phyloP scores from a whole-genome alignment of 2,329 filamentous ascomycete genomes.

The Kalmusia sp. region DNA sequence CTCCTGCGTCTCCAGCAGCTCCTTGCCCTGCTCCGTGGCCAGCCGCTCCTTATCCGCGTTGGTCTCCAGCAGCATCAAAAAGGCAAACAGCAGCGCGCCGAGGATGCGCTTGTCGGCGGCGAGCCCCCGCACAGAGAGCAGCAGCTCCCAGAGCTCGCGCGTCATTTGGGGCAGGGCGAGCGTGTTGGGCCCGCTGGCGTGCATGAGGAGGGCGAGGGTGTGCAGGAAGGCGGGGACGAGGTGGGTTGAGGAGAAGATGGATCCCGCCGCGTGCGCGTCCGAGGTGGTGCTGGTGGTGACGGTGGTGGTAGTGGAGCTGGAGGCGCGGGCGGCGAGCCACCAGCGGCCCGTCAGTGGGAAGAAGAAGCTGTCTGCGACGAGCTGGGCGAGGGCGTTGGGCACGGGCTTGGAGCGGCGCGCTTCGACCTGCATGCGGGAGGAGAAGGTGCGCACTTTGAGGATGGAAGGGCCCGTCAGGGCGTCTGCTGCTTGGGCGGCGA shows the following conservation, averaged over 20 bases:
- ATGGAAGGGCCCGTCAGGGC: conserved; percentile 78
- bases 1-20: conserved; percentile 84
- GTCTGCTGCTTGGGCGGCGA: conserved; percentile 84
- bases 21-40: conserved; percentile 75
- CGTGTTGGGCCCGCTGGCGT: conserved; percentile 82
- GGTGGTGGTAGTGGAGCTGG: conserved; percentile 11
- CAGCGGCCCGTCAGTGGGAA: conserved; percentile 84
- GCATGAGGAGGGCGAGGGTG: conserved; percentile 81
- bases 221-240: conserved; percentile 83
- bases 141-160: conserved; percentile 80
- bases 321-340: conserved; percentile 67
- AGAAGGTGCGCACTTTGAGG: conserved; percentile 90
- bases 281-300: too few species aligned
- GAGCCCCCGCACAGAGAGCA: conserved; percentile 71
- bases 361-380: conserved; percentile 82
- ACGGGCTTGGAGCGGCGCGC: conserved; percentile 66
- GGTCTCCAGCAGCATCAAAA: conserved; percentile 82
- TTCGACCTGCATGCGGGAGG: conserved; percentile 73
- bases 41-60: conserved; percentile 77
- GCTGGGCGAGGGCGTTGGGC: conserved; percentile 77
- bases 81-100: conserved; percentile 77
- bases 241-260: conserved; percentile 75
- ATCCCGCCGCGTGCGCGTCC: too few species aligned
- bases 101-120: conserved; percentile 66
- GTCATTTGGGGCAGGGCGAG: conserved; percentile 81